These are phyloP conservation scores for Paracorniculantispora psalliotae DNA, from an alignment of 2,329 filamentous ascomycete species.

Conservation along the genomic window DNA sequence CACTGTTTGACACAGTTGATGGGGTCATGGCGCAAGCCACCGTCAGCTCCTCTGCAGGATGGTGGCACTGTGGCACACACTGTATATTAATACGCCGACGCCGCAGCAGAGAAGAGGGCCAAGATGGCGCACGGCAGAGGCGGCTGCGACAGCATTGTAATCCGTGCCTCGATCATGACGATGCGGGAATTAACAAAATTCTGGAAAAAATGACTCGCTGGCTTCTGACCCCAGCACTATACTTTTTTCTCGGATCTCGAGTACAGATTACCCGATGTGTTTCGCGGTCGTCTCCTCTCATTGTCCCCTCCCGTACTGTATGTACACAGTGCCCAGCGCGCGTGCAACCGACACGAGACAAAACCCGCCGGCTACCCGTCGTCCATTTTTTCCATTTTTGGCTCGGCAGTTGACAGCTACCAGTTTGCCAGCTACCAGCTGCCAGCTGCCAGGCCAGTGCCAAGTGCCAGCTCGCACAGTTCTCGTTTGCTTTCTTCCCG, in stretches of 20 bases:
- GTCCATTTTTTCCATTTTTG: background rate
- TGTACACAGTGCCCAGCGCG: background rate
- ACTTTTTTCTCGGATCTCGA: no score
- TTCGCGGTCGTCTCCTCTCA: background rate
- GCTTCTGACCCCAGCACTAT: background rate
- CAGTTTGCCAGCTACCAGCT: background rate
- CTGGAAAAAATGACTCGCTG: no score
- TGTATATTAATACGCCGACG: background rate
- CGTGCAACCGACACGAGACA: slow-evolving; percentile 2
- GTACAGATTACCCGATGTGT: no score
- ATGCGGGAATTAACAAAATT: background rate
- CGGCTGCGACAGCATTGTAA: no score
- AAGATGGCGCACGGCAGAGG: background rate
- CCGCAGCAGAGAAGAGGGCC: no score
- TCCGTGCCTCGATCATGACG: background rate
- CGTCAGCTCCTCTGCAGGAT: background rate
- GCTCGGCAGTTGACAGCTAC: background rate
- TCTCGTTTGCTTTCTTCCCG: background rate
- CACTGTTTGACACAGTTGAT: no score
- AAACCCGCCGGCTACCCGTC: background rate
- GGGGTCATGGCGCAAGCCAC: background rate
- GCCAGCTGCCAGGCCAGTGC: no score
- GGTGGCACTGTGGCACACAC: background rate
- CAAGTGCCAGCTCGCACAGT: background rate
- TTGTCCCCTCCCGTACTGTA: background rate